These are phyloP conservation scores for Saccharomyces hybrid DNA, from an alignment of 1,139 yeast species.

Conservation along the genomic window DNA sequence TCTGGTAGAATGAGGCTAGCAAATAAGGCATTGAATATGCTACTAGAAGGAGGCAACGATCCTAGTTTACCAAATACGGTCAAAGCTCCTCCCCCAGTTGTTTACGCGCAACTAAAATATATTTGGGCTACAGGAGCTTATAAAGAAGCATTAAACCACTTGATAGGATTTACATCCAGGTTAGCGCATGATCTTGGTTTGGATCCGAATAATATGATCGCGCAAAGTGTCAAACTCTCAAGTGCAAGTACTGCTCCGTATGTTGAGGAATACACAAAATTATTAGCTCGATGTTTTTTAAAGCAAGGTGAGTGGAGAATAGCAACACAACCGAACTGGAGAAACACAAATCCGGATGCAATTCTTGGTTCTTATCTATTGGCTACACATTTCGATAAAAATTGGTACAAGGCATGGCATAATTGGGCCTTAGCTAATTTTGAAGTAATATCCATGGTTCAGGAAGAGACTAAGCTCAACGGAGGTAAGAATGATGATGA, in stretches of 20 bases:
- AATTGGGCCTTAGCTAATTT: slow-evolving; percentile 98
- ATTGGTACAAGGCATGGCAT: slow-evolving; percentile 99
- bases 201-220: slow-evolving; percentile 73
- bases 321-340: slow-evolving; percentile 70
- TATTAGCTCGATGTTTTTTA: slow-evolving; percentile 87
- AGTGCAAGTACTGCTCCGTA: slow-evolving; percentile 64
- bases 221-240: slow-evolving; percentile 40
- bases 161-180: slow-evolving; percentile 84
- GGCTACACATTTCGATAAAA: slow-evolving; percentile 88
- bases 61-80: slow-evolving; percentile 53
- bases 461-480: slow-evolving; percentile 26
- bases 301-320: slow-evolving; percentile 99
- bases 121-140: slow-evolving; percentile 96
- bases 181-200: slow-evolving; percentile 84
- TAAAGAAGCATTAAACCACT: slow-evolving; percentile 74
- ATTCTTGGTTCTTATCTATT: slow-evolving; percentile 86
- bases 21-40: slow-evolving; percentile 76
- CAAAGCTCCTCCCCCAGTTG: slow-evolving; percentile 91
- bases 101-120: slow-evolving; percentile 91
- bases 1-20: slow-evolving; percentile 90
- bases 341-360: slow-evolving; percentile 56
- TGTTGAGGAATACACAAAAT: slow-evolving; percentile 76
- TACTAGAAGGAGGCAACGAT: slow-evolving; percentile 50
- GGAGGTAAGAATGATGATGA: slow-evolving; percentile 12
- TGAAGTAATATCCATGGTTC: slow-evolving; percentile 71